A percentile compares a stretch with the other conserved stretches of the same genome.
These are phyloP conservation scores for Cystobasidium slooffiae DNA, from an alignment of 1,284 basidiomycete species.

Conservation along the genomic window DNA sequence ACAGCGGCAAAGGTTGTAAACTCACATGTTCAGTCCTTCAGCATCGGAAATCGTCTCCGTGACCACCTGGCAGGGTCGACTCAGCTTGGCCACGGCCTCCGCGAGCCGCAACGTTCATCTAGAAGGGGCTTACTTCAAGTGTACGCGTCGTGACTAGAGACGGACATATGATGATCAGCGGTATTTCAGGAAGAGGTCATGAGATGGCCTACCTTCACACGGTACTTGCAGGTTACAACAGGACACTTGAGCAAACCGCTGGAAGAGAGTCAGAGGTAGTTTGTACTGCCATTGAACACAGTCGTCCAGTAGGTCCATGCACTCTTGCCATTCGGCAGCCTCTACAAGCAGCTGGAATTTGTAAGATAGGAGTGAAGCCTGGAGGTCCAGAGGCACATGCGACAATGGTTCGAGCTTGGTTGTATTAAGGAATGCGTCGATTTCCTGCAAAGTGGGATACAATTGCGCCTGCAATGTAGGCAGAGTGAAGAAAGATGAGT, in stretches of 20 bases:
- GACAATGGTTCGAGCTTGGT: no score
- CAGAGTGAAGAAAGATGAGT: no score
- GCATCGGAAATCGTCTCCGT: not conserved
- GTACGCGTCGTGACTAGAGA: slow-evolving; percentile 2
- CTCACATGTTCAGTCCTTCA: slow-evolving; percentile 7
- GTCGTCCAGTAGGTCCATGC: not conserved
- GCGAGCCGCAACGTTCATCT: not conserved
- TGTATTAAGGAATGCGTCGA: no score
- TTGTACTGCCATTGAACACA: not conserved
- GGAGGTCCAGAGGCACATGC: no score
- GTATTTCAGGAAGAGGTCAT: not conserved
- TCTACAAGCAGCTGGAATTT: not conserved
- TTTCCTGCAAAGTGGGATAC: no score
- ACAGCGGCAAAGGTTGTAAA: not conserved
- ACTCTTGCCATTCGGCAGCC: slow-evolving; percentile 7
- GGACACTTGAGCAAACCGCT: slow-evolving; percentile 1
- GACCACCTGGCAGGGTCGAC: not conserved
- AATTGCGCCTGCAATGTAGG: no score
- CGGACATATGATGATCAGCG: not conserved
- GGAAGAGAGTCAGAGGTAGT: not conserved
- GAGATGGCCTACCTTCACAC: slow-evolving; percentile 1
- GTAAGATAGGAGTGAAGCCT: no score
- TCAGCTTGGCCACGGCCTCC: no score
- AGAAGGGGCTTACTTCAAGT: slow-evolving; percentile 7
- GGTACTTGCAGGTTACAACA: not conserved